Conservation (phyloP, 2,329 filamentous ascomycete species). For the Sodiomyces alkalinus region DNA sequence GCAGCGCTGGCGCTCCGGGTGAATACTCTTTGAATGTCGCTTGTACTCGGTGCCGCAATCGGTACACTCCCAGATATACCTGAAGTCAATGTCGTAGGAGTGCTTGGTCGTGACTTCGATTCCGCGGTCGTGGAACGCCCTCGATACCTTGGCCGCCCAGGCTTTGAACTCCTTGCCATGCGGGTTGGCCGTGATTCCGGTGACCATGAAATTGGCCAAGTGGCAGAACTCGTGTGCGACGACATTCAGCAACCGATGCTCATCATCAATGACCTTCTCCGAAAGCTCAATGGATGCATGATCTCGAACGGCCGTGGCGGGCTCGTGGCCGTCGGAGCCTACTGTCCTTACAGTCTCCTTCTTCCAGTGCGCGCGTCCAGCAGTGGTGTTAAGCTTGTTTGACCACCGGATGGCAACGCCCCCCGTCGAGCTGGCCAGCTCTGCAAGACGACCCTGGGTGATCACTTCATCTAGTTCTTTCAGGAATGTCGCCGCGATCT, state of each 20-base stretch:
- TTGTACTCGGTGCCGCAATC: constrained; percentile 60
- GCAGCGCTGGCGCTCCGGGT: constrained; percentile 56
- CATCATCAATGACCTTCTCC: constrained; percentile 70
- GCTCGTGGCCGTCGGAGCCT: constrained; percentile 10
- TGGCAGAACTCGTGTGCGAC: constrained; percentile 97
- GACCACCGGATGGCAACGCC: constrained; percentile 61
- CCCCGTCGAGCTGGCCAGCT: constrained; percentile 46
- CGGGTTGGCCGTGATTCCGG: constrained; percentile 55
- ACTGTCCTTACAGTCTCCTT: constrained; percentile 34
- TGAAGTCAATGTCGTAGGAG: constrained; percentile 78
- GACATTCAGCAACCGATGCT: constrained; percentile 68
- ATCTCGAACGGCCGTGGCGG: constrained; percentile 18
- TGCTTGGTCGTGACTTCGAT: constrained; percentile 83
- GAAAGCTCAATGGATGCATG: constrained; percentile 80
- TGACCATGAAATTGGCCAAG: constrained; percentile 80
- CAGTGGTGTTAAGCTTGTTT: constrained; percentile 66
- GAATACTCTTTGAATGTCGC: constrained; percentile 74
- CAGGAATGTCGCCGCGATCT: constrained; percentile 49
- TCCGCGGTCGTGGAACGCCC: constrained; percentile 42
- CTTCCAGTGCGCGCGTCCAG: constrained; percentile 61
- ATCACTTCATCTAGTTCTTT: constrained; percentile 52
- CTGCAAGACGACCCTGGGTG: constrained; percentile 41
- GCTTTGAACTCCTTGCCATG: constrained; percentile 75
- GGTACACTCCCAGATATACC: constrained; percentile 73
- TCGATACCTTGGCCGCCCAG: constrained; percentile 46